Conservation (phyloP, 495 filamentous ascomycete species). For the Aspergillus carlsbadensis region DNA sequence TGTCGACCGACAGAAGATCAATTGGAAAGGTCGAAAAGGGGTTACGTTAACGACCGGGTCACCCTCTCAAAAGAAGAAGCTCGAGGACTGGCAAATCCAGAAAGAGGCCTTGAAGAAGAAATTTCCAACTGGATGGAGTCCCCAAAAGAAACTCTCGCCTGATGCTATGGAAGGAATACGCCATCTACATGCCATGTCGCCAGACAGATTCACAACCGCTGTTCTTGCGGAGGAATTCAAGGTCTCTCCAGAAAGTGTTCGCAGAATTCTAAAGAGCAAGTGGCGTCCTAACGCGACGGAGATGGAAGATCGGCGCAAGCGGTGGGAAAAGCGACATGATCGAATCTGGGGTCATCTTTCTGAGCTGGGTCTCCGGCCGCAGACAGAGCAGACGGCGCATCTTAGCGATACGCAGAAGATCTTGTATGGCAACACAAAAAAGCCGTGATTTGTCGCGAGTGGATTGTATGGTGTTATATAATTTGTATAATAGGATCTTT, state of each 20-base stretch:
- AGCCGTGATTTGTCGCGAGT: background rate
- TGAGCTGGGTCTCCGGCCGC: conserved; percentile 64
- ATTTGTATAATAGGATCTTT: conserved; percentile 1
- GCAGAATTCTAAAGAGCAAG: conserved; percentile 79
- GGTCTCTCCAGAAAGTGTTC: conserved; percentile 80
- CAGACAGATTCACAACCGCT: conserved; percentile 69
- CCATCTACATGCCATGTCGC: conserved; percentile 70
- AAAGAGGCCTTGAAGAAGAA: conserved; percentile 69
- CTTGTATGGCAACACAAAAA: conserved; percentile 18
- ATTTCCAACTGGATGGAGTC: conserved; percentile 74
- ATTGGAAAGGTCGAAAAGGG: background rate
- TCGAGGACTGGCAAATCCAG: conserved; percentile 66
- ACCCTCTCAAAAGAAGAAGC: conserved; percentile 34
- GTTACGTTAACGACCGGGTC: conserved; percentile 2
- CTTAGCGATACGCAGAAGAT: conserved; percentile 28
- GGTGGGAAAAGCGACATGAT: conserved; percentile 80
- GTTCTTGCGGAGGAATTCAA: conserved; percentile 77
- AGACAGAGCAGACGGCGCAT: conserved; percentile 24
- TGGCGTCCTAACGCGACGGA: conserved; percentile 72
- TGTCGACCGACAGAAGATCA: background rate
- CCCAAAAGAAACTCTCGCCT: conserved; percentile 82
- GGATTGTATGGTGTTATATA: background rate
- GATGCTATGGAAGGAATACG: conserved; percentile 87
- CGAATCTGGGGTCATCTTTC: conserved; percentile 73
- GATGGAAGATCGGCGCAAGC: conserved; percentile 53